Evolutionary conservation across 805 yeast genomes (phyloP).

Genomic region (Zygosaccharomyces rouxii): DNA sequence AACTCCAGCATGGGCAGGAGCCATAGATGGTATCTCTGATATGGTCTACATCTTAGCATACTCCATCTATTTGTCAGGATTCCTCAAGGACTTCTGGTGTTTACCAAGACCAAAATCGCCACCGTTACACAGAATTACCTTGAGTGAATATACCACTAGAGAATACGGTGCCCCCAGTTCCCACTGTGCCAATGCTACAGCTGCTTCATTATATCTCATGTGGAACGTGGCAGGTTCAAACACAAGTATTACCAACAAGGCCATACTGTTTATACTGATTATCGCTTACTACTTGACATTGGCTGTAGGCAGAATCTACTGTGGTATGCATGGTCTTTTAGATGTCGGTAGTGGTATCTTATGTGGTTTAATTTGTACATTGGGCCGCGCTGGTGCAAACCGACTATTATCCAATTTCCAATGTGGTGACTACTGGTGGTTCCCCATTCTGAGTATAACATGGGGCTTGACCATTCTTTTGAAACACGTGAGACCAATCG

Average conservation of each 20-base stretch:
- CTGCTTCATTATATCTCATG: conserved; percentile 56
- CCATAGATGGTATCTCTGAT: conserved; percentile 53
- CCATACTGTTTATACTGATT: conserved; percentile 19
- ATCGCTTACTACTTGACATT: conserved; percentile 57
- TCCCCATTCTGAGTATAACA: conserved; percentile 38
- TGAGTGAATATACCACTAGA: conserved; percentile 83
- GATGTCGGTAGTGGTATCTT: conserved; percentile 66
- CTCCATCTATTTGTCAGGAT: conserved; percentile 64
- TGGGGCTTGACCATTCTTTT: conserved; percentile 51
- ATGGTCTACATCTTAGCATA: conserved; percentile 60
- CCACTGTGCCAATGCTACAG: conserved; percentile 92
- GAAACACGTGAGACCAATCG: conserved; percentile 78
- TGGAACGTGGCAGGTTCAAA: conserved; percentile 15
- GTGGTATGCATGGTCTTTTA: conserved; percentile 95
- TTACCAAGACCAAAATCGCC: conserved; percentile 92
- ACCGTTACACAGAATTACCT: conserved; percentile 82
- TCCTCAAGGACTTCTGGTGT: conserved; percentile 77
- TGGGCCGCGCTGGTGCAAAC: conserved; percentile 42
- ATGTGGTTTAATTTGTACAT: conserved; percentile 54
- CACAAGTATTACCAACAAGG: conserved; percentile 1
- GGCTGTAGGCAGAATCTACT: conserved; percentile 77
- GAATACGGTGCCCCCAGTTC: conserved; percentile 95
- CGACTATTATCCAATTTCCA: conserved; percentile 40
- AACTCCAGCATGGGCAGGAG: conserved; percentile 77
- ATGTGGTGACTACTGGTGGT: conserved; percentile 25